Evolutionary conservation across 2,329 filamentous ascomycete species (phyloP).

Genomic region (Ceratocystis lukuohia): DNA sequence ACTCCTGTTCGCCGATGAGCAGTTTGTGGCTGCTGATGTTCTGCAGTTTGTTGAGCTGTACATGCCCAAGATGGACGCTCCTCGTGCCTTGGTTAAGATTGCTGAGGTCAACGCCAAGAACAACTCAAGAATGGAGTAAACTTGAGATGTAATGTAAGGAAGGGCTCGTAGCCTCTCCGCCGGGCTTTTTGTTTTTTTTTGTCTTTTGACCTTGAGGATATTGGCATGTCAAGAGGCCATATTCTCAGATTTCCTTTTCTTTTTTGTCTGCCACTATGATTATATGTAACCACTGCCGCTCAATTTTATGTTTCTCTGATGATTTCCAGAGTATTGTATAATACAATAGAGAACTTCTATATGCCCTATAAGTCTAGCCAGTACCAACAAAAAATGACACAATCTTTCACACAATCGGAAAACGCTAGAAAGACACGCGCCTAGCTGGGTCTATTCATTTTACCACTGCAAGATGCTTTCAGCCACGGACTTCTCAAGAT

Average conservation of each 20-base stretch:
- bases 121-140: slow-evolving; percentile 39
- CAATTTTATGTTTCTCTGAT: slow-evolving; percentile 1
- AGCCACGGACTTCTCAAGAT: too few species aligned
- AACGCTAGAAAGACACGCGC: too few species aligned
- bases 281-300: background rate
- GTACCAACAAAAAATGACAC: background rate
- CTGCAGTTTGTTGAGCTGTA: slow-evolving; percentile 68
- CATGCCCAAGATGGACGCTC: slow-evolving; percentile 68
- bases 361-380: background rate
- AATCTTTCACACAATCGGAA: background rate
- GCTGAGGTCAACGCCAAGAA: slow-evolving; percentile 56
- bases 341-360: background rate
- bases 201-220: background rate
- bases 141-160: background rate
- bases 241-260: background rate
- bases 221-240: background rate
- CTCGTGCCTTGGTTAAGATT: slow-evolving; percentile 53
- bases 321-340: background rate
- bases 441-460: too few species aligned
- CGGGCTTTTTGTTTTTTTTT: background rate
- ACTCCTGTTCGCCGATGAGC: slow-evolving; percentile 46
- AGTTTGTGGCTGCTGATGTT: slow-evolving; percentile 44
- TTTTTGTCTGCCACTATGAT: background rate
- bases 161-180: background rate
- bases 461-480: too few species aligned